Percentiles rank a stretch among this genome's conserved stretches.
Conservation (phyloP, 1,284 basidiomycete genomes). For the Fomes fomentarius region DNA sequence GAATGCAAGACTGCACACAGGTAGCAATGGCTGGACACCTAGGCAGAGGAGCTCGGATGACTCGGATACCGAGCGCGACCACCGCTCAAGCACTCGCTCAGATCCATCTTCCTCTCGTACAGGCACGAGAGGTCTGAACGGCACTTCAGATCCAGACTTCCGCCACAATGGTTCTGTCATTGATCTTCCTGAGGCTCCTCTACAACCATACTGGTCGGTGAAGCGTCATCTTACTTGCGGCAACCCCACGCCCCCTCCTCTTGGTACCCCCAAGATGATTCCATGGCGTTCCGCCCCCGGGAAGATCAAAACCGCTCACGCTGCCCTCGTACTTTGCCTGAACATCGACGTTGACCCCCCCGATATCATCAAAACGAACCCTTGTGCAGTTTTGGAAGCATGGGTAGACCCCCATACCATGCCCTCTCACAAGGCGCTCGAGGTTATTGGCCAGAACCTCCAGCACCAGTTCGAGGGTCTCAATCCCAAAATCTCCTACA, state of each 20-base stretch:
- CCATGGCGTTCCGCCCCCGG: slow-evolving; percentile 83
- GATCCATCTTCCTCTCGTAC: slow-evolving; percentile 46
- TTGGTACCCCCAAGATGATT: slow-evolving; percentile 64
- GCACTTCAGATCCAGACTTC: slow-evolving; percentile 36
- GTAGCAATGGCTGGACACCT: slow-evolving; percentile 22
- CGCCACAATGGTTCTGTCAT: slow-evolving; percentile 41
- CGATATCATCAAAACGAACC: slow-evolving; percentile 96
- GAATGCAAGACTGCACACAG: slow-evolving; percentile 7
- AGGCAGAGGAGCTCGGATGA: slow-evolving; percentile 38
- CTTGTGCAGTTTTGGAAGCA: slow-evolving; percentile 93
- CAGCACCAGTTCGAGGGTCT: slow-evolving; percentile 97
- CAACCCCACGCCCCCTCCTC: slow-evolving; percentile 73
- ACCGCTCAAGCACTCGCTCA: slow-evolving; percentile 43
- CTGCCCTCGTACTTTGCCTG: slow-evolving; percentile 92
- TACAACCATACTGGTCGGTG: slow-evolving; percentile 78
- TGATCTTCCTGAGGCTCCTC: slow-evolving; percentile 56
- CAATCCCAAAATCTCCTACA: slow-evolving; percentile 89
- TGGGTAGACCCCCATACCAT: slow-evolving; percentile 96
- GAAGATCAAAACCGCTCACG: slow-evolving; percentile 90
- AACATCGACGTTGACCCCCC: slow-evolving; percentile 99
- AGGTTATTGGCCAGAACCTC: slow-evolving; percentile 89
- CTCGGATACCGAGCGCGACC: slow-evolving; percentile 51
- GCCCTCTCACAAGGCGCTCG: slow-evolving; percentile 86
- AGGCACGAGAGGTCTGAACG: slow-evolving; percentile 31
- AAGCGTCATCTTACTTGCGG: slow-evolving; percentile 90